Evolutionary conservation across 148 eudicot species (phyloP).

Genomic region (Vaccinium vitisidaea): DNA sequence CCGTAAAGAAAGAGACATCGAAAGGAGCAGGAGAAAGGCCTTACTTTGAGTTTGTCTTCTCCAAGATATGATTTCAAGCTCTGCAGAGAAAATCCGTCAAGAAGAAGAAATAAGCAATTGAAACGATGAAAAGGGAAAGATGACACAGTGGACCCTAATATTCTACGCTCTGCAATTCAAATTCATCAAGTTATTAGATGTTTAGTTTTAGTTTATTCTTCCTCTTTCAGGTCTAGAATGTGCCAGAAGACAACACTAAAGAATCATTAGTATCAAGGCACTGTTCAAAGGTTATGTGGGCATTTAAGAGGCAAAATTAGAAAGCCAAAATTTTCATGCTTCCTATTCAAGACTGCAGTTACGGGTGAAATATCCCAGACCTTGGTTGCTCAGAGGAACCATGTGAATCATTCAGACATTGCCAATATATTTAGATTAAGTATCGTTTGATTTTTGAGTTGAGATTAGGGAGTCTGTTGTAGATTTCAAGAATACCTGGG

Average conservation of each 20-base stretch:
- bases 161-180: background rate
- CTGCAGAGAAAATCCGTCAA: slow-evolving; percentile 35
- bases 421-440: background rate
- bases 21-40: slow-evolving; percentile 6
- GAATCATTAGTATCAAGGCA: background rate
- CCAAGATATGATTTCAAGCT: slow-evolving; percentile 83
- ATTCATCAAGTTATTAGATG: background rate
- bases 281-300: background rate
- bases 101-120: background rate
- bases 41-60: slow-evolving; percentile 88
- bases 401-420: background rate
- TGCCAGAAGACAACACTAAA: background rate
- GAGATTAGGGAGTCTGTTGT: background rate
- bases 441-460: background rate
- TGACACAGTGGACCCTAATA: background rate
- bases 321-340: background rate
- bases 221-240: background rate
- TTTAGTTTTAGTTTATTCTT: background rate
- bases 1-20: background rate
- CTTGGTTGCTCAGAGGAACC: background rate
- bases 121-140: background rate
- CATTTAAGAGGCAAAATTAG: background rate
- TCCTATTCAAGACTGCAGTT: background rate
- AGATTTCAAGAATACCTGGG: slow-evolving; percentile 52
- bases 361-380: background rate